Percentiles rank a stretch among this genome's conserved stretches.
Evolutionary conservation across 2,329 filamentous ascomycete species (phyloP).

Genomic region (Cercospora sp.): DNA sequence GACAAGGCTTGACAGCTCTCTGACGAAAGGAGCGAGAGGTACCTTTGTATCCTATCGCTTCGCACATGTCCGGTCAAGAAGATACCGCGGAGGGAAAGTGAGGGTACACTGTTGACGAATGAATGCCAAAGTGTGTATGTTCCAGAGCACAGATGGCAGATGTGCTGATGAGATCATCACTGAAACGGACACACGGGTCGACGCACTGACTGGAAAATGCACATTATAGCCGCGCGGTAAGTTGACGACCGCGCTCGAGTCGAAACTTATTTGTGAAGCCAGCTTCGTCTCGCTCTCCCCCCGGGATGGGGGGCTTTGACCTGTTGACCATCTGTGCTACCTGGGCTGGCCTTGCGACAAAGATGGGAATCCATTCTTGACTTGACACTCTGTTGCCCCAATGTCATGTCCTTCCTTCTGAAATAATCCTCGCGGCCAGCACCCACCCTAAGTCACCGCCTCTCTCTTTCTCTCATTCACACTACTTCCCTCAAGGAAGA

Average conservation of each 20-base stretch:
- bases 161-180: constrained; percentile 6
- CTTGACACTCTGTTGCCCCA: background rate
- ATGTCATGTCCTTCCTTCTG: background rate
- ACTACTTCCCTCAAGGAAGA: background rate
- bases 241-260: constrained; percentile 2
- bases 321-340: constrained; percentile 17
- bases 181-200: background rate
- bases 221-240: constrained; percentile 10
- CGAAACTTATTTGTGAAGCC: constrained; percentile 11
- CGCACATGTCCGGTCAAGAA: background rate
- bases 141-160: background rate
- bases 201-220: constrained; percentile 1
- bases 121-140: background rate
- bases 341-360: constrained; percentile 16
- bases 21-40: background rate
- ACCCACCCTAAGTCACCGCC: background rate
- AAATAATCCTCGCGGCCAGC: background rate
- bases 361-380: constrained; percentile 3
- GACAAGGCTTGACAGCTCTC: background rate
- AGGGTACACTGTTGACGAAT: background rate
- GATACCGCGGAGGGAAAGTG: background rate
- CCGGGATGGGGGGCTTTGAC: constrained; percentile 5
- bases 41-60: constrained; percentile 2
- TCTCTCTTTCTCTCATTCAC: background rate
- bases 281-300: constrained; percentile 15